Conservation (phyloP, 331 rosid species). For the Pyracantha coccinea region DNA sequence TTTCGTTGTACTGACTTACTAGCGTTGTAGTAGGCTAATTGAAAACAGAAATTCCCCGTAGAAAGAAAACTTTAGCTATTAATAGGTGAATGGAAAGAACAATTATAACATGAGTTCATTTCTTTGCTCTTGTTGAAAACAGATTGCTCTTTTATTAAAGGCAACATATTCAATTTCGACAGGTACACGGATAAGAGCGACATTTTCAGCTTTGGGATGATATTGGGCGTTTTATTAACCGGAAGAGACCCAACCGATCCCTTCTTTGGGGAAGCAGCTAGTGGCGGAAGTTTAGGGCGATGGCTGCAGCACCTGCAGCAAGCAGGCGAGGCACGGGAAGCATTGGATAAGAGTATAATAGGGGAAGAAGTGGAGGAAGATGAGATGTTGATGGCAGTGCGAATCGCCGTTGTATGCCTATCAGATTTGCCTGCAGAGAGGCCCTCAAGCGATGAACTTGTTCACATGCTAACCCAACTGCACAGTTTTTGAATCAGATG, state of each 20-base stretch:
- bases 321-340: constrained; percentile 74
- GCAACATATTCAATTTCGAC: constrained; percentile 22
- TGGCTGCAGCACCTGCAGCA: constrained; percentile 85
- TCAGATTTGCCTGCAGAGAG: constrained; percentile 85
- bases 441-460: constrained; percentile 97
- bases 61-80: not conserved
- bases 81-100: not conserved
- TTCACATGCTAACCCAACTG: constrained; percentile 95
- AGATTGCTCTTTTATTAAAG: not conserved
- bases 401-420: constrained; percentile 86
- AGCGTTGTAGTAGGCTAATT: not conserved
- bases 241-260: constrained; percentile 75
- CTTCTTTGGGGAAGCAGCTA: constrained; percentile 65
- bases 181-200: constrained; percentile 91
- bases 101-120: not conserved
- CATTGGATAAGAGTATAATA: constrained; percentile 65
- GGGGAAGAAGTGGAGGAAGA: constrained; percentile 94
- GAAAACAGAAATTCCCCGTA: not conserved
- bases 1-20: not conserved
- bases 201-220: constrained; percentile 89
- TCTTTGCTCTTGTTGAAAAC: not conserved
- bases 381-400: constrained; percentile 94
- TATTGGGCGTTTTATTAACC: constrained; percentile 65
- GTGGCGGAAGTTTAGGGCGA: constrained; percentile 73
- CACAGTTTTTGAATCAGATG: constrained; percentile 66